Evolutionary conservation across 2,329 filamentous ascomycete genomes (phyloP).

Genomic region (Aspergillus sp.): DNA sequence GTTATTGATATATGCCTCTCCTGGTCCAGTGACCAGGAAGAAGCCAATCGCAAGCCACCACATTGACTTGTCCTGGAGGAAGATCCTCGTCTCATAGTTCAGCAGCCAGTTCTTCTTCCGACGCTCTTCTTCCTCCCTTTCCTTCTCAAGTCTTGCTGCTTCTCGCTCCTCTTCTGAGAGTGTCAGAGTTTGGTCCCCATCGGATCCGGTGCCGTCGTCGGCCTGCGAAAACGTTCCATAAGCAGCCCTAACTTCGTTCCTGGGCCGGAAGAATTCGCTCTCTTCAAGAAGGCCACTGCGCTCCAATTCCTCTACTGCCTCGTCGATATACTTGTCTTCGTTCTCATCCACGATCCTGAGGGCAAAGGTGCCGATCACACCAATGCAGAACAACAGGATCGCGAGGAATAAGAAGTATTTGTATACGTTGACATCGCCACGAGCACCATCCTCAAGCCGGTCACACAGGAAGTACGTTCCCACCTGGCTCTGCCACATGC

Average conservation of each 20-base stretch:
- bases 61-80: constrained; percentile 88
- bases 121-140: constrained; percentile 56
- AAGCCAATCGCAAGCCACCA: constrained; percentile 92
- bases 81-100: constrained; percentile 84
- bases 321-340: constrained; percentile 75
- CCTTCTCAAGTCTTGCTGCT: constrained; percentile 37
- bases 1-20: constrained; percentile 98
- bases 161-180: constrained; percentile 34
- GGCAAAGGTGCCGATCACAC: constrained; percentile 71
- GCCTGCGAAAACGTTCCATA: constrained; percentile 49
- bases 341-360: constrained; percentile 81
- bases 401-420: constrained; percentile 86
- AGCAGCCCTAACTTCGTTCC: constrained; percentile 46
- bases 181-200: constrained; percentile 38
- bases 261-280: constrained; percentile 68
- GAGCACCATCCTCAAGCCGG: constrained; percentile 61
- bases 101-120: constrained; percentile 87
- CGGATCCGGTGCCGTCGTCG: constrained; percentile 41
- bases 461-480: constrained; percentile 78
- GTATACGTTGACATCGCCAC: constrained; percentile 70
- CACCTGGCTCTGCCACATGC: constrained; percentile 93
- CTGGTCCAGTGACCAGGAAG: constrained; percentile 88
- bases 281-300: constrained; percentile 75
- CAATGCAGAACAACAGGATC: constrained; percentile 68
- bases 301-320: constrained; percentile 87